Evolutionary conservation across 345 rosid species (phyloP), one percentile per base, ranked within the genome.

Genomic region (Hirschfeldia incana): DNA sequence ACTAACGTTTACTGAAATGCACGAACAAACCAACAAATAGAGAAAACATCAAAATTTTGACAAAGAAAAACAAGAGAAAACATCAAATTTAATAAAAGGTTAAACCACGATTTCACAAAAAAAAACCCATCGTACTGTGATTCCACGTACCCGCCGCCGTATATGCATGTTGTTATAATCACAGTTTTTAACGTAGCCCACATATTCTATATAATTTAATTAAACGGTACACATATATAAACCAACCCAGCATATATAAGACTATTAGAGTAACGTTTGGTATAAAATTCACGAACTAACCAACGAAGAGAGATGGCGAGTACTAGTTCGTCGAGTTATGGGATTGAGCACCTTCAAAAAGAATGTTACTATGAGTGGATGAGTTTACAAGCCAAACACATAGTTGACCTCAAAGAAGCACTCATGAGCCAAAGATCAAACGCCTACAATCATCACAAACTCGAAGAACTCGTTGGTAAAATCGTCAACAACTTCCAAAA

Each of bases 301-400:
- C 34, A 74, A 61, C 27, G 26, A 67, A 74, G 57, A 74, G 49
- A 69, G 46, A 74, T 80, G 76, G 67, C 30, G 62, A 16, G 11
- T 21, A 46, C 16, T 27, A 9, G 29, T 44, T 67, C 32, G 67
- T 67, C 69, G 42, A 26, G 65, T 72, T 15, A 16, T 60, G 72
- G 15, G 60, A 74, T 65, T 44, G 72, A 7, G 37, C 72, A 75
- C 8, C 67, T 33, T 69, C 76, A 44, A 16, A 57, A 42, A 70
- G 30, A 67, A 15, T 80, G 76, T 70, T 80, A 74, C 67, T 11
- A 75, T 62, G 76, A 75, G 63, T 80, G 79, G 83, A 75, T 80
- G 83, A 55, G 55, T 39, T 32, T 80, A 29, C 79, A 80, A 75
- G 1, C 72, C n/a, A 63, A 63, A 26, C 67, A 80, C 79, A 65